A percentile compares a stretch with the other conserved stretches of the same genome.
Conservation (phyloP, 768 basidiomycete genomes). For the Hemileccinum rubropunctum region DNA sequence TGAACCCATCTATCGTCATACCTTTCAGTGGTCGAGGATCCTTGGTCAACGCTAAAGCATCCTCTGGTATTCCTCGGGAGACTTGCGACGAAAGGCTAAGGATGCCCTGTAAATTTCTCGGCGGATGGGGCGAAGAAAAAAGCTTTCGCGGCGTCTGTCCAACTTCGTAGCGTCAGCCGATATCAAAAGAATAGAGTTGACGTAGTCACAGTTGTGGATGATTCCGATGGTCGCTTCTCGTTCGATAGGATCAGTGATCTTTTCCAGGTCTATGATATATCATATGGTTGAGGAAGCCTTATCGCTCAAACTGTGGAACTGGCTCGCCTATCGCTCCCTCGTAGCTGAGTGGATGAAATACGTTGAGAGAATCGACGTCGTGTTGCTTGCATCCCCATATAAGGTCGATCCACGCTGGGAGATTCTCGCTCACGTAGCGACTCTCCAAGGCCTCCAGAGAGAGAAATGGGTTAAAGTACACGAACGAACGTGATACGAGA, state of each 20-base stretch:
- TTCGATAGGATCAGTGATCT: slow-evolving; percentile 82
- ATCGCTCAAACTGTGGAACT: background rate
- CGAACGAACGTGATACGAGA: background rate
- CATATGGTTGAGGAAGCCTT: background rate
- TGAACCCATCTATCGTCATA: slow-evolving; percentile 21
- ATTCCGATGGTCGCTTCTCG: slow-evolving; percentile 92
- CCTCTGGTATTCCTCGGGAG: slow-evolving; percentile 80
- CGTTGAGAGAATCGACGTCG: slow-evolving; percentile 73
- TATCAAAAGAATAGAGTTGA: background rate
- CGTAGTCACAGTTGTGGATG: slow-evolving; percentile 83
- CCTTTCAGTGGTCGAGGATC: slow-evolving; percentile 56
- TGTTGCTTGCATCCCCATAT: slow-evolving; percentile 90
- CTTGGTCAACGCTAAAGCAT: slow-evolving; percentile 66
- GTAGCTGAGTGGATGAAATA: slow-evolving; percentile 91
- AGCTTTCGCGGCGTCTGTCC: slow-evolving; percentile 91
- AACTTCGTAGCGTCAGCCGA: slow-evolving; percentile 42
- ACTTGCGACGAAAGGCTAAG: slow-evolving; percentile 68
- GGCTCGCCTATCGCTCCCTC: slow-evolving; percentile 78
- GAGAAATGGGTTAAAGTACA: background rate
- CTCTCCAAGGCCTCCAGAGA: slow-evolving; percentile 76
- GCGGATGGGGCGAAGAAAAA: slow-evolving; percentile 74
- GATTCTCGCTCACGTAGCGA: slow-evolving; percentile 75
- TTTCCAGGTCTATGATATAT: slow-evolving; percentile 68
- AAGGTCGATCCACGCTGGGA: slow-evolving; percentile 90
- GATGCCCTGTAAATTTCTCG: slow-evolving; percentile 68